Conservation (phyloP, 1,284 basidiomycete genomes). For the Cutaneotrichosporon dermatis region DNA sequence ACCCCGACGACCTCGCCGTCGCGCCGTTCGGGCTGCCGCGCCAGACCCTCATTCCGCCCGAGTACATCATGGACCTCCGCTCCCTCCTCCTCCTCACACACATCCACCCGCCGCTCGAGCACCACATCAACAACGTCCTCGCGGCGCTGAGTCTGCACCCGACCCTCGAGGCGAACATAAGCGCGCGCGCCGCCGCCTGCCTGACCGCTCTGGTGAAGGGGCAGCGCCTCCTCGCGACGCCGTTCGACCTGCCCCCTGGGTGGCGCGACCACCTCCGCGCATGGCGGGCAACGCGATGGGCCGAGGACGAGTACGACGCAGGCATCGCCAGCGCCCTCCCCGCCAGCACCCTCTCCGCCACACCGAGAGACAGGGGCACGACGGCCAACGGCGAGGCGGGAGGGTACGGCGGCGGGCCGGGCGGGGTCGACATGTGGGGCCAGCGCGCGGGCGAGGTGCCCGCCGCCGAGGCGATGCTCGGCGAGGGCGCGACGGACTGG, state of each 20-base stretch:
- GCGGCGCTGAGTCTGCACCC: conserved; percentile 38
- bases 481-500: conserved; percentile 23
- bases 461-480: conserved; percentile 5
- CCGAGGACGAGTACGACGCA: neutral
- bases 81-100: conserved; percentile 36
- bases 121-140: conserved; percentile 40
- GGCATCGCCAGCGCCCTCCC: neutral
- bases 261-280: conserved; percentile 21
- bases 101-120: conserved; percentile 38
- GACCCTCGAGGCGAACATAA: conserved; percentile 28
- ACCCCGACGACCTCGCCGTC: conserved; percentile 11
- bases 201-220: conserved; percentile 31
- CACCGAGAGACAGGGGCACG: neutral
- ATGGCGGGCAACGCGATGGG: conserved; percentile 7
- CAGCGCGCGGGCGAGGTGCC: conserved; percentile 38
- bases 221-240: conserved; percentile 30
- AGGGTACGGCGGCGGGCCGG: conserved; percentile 29
- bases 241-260: conserved; percentile 25
- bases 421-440: conserved; percentile 37
- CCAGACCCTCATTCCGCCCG: conserved; percentile 16
- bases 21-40: conserved; percentile 16
- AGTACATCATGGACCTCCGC: conserved; percentile 30
- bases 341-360: neutral
- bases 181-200: conserved; percentile 18
- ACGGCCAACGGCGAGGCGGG: neutral